phyloP scores from a whole-genome alignment of 768 basidiomycete genomes.

The Lactarius sanguifluus region DNA sequence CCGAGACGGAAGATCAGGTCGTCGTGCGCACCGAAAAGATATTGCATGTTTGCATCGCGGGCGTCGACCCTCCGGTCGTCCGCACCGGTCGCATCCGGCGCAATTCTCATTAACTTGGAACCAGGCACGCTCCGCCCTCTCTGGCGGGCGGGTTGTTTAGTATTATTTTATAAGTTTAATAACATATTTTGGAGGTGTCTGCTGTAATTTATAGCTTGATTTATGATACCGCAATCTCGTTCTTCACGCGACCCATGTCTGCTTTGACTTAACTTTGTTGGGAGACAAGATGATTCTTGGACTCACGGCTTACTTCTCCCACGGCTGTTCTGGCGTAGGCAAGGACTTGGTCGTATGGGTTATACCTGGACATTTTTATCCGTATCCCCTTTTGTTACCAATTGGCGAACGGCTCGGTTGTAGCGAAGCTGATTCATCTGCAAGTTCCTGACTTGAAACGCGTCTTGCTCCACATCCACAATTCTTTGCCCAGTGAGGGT shows the following conservation, averaged over 20 bases:
- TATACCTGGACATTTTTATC: no score
- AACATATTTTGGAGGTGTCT: neutral
- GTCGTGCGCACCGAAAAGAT: conserved; percentile 24
- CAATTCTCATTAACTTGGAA: neutral
- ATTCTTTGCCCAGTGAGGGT: neutral
- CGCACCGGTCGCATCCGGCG: neutral
- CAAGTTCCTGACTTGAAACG: neutral
- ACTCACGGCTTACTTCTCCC: neutral
- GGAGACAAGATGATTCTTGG: neutral
- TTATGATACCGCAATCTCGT: neutral
- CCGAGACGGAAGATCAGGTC: conserved; percentile 13
- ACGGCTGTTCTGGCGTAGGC: neutral
- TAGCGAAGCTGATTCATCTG: neutral
- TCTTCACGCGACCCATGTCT: neutral
- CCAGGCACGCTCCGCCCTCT: neutral
- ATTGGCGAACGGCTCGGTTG: neutral
- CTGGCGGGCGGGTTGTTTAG: neutral
- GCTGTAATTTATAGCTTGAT: neutral
- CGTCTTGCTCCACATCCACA: neutral
- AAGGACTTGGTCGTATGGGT: no score
- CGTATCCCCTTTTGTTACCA: neutral
- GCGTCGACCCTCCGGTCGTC: conserved; percentile 2
- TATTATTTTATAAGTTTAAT: conserved; percentile 5
- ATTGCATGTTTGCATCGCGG: conserved; percentile 17
- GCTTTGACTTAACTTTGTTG: no score